These are phyloP conservation scores for Pichia sp. DNA, from an alignment of 1,139 yeast genomes.

Conservation along the genomic window DNA sequence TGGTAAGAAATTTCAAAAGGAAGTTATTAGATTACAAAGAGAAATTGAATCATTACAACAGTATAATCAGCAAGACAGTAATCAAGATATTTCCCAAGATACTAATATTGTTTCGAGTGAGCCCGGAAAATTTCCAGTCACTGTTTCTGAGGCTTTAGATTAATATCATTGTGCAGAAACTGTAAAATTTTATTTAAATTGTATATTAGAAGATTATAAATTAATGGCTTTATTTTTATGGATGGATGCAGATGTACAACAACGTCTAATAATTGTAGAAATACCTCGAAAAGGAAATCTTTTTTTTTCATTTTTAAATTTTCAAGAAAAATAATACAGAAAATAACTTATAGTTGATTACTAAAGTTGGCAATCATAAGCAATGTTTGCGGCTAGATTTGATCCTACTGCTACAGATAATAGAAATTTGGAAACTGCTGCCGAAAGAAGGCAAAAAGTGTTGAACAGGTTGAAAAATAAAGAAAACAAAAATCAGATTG, in stretches of 20 bases:
- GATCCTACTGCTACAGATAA: constrained; percentile 37
- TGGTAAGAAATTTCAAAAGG: constrained; percentile 81
- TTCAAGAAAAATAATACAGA: not conserved
- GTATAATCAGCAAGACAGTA: not conserved
- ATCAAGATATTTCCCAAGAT: not conserved
- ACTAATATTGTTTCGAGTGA: not conserved
- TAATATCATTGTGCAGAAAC: not conserved
- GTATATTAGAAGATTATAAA: not conserved
- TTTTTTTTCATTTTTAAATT: not conserved
- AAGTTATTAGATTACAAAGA: constrained; percentile 59
- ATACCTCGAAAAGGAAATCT: not conserved
- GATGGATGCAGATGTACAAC: not conserved
- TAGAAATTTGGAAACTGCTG: not conserved
- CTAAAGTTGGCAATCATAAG: not conserved
- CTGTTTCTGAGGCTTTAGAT: not conserved
- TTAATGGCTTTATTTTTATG: too few species aligned
- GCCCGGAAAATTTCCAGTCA: not conserved
- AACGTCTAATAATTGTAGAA: too few species aligned
- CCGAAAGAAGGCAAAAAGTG: not conserved
- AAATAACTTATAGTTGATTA: not conserved
- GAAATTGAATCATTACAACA: constrained; percentile 57
- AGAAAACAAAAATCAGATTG: constrained; percentile 2
- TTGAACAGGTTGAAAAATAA: constrained; percentile 2
- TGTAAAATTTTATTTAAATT: not conserved
- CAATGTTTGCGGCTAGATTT: constrained; percentile 57